Evolutionary conservation across 345 rosid genomes (phyloP).

Genomic region (Bretschneidera sinensis): DNA sequence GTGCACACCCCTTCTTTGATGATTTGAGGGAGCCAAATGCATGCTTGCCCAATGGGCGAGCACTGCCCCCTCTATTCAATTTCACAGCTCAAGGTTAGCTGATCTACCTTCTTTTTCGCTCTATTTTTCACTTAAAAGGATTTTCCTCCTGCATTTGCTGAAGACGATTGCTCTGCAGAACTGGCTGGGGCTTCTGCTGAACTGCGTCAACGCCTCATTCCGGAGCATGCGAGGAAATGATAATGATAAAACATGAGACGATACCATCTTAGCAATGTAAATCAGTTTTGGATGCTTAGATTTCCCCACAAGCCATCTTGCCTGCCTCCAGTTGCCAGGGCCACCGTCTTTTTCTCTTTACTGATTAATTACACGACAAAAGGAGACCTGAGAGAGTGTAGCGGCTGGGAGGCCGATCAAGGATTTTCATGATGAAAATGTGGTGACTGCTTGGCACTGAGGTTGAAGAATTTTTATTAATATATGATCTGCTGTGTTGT

Average conservation of each 20-base stretch:
- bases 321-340: neutral
- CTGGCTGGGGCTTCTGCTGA: constrained; percentile 77
- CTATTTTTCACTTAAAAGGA: neutral
- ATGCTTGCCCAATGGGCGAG: constrained; percentile 78
- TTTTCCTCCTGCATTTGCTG: neutral
- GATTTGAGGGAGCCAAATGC: constrained; percentile 72
- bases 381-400: too few species aligned
- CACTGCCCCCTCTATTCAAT: constrained; percentile 84
- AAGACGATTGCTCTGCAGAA: constrained; percentile 45
- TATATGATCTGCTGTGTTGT: constrained; percentile 3
- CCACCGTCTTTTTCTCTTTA: neutral
- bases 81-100: constrained; percentile 85
- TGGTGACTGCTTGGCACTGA: constrained; percentile 1
- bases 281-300: constrained; percentile 18
- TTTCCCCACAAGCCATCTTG: constrained; percentile 11
- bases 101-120: neutral
- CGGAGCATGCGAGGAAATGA: constrained; percentile 41
- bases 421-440: too few species aligned
- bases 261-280: constrained; percentile 12
- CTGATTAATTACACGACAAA: neutral
- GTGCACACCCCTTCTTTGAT: constrained; percentile 95
- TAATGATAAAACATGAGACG: constrained; percentile 4
- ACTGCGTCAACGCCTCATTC: constrained; percentile 72
- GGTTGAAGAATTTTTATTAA: constrained; percentile 12
- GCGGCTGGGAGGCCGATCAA: neutral